These are phyloP conservation scores for Alternaria sp. DNA, from an alignment of 2,329 filamentous ascomycete species.

Conservation along the genomic window DNA sequence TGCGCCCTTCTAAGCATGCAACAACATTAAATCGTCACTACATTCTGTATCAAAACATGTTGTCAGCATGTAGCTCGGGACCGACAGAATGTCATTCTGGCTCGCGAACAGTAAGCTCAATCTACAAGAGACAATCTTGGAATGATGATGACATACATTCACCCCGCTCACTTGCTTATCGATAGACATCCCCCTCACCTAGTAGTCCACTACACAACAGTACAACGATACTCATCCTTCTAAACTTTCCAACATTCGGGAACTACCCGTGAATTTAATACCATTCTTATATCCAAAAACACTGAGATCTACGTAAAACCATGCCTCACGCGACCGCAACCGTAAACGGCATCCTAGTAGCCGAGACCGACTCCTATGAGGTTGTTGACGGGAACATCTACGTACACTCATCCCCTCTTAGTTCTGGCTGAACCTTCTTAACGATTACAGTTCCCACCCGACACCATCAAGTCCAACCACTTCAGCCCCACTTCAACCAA, in stretches of 20 bases:
- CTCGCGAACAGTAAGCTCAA: neutral
- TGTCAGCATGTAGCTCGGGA: neutral
- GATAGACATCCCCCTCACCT: constrained; percentile 9
- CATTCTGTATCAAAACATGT: neutral
- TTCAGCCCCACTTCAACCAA: constrained; percentile 55
- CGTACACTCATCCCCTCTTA: constrained; percentile 25
- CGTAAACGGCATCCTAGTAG: constrained; percentile 58
- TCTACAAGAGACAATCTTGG: neutral
- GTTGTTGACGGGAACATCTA: constrained; percentile 67
- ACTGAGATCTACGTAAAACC: neutral
- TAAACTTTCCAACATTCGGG: neutral
- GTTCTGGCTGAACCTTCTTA: too few species aligned
- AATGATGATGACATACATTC: constrained; percentile 13
- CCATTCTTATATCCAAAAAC: too few species aligned
- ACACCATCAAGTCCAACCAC: constrained; percentile 52
- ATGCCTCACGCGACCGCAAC: constrained; percentile 54
- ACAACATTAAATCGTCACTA: neutral
- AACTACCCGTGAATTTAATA: neutral
- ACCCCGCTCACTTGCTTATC: constrained; percentile 14
- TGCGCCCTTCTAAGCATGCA: too few species aligned
- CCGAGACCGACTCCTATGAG: constrained; percentile 59
- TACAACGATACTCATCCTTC: neutral
- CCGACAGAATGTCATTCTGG: neutral
- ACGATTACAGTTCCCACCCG: constrained; percentile 39
- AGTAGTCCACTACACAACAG: neutral